phyloP scores from a whole-genome alignment of 1,284 basidiomycete genomes.

The Mycosarcoma maydis region DNA sequence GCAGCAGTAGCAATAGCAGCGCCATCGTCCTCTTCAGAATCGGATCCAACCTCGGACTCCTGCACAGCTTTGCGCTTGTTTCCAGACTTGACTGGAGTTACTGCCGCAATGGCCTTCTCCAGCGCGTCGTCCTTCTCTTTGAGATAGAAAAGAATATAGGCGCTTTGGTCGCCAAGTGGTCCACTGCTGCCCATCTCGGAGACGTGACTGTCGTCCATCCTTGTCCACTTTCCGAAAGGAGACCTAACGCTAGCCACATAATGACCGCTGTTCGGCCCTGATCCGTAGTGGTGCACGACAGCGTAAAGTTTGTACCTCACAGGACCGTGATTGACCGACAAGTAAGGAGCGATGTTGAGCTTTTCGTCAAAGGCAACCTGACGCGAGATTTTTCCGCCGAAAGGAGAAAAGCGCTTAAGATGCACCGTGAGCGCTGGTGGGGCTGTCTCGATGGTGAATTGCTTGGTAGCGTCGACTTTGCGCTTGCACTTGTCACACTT shows the following conservation, averaged over 20 bases:
- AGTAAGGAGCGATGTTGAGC: slow-evolving; percentile 80
- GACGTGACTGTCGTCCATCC: slow-evolving; percentile 92
- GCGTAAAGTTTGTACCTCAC: slow-evolving; percentile 88
- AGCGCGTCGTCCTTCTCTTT: slow-evolving; percentile 69
- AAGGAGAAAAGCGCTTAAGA: slow-evolving; percentile 90
- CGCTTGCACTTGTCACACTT: slow-evolving; percentile 97
- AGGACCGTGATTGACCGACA: slow-evolving; percentile 74
- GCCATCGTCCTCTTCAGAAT: slow-evolving; percentile 1
- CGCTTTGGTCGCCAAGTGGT: slow-evolving; percentile 76
- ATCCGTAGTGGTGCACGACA: slow-evolving; percentile 90
- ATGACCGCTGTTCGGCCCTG: slow-evolving; percentile 92
- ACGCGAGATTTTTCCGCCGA: slow-evolving; percentile 76
- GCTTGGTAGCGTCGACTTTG: slow-evolving; percentile 85
- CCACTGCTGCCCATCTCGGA: slow-evolving; percentile 62
- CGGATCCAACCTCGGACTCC: slow-evolving; percentile 4
- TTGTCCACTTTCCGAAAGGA: slow-evolving; percentile 79
- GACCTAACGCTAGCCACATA: slow-evolving; percentile 89
- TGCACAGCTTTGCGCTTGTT: slow-evolving; percentile 23
- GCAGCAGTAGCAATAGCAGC: neutral
- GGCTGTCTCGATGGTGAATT: slow-evolving; percentile 85
- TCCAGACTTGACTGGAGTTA: neutral
- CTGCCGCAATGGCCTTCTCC: slow-evolving; percentile 28
- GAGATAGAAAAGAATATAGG: slow-evolving; percentile 93
- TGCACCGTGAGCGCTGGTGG: slow-evolving; percentile 95
- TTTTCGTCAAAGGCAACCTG: slow-evolving; percentile 80